Conservation (phyloP, 1,284 basidiomycete species). For the Meripilus lineatus region DNA sequence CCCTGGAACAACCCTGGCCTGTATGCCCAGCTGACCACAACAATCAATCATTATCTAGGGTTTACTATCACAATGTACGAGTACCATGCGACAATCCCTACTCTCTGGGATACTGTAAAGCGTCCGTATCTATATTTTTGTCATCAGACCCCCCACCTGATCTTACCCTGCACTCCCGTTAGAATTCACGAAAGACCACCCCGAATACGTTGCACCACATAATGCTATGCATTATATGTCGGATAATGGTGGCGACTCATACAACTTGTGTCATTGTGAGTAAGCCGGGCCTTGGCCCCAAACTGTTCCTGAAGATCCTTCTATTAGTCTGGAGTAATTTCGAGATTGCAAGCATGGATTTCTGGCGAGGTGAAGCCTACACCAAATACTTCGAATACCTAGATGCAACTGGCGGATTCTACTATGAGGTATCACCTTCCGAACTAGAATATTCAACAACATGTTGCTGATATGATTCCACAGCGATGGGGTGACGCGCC, state of each 20-base stretch:
- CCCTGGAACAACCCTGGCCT: background rate
- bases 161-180: conserved; percentile 2
- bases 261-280: conserved; percentile 75
- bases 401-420: conserved; percentile 71
- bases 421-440: conserved; percentile 55
- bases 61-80: conserved; percentile 80
- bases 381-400: conserved; percentile 69
- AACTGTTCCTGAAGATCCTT: background rate
- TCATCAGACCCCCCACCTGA: background rate
- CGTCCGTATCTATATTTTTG: conserved; percentile 21
- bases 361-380: conserved; percentile 62
- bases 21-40: too few relatives aligned
- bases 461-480: background rate
- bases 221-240: conserved; percentile 71
- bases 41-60: conserved; percentile 25
- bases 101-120: conserved; percentile 66
- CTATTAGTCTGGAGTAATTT: conserved; percentile 69
- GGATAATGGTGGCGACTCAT: conserved; percentile 55
- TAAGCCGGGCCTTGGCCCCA: conserved; percentile 4
- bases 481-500: conserved; percentile 79
- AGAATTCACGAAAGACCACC: conserved; percentile 62
- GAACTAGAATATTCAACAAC: background rate
- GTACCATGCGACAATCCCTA: conserved; percentile 68
- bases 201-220: conserved; percentile 56
- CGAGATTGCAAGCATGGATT: conserved; percentile 68